These are phyloP conservation scores for Trichoderma polysporum DNA, from an alignment of 2,329 filamentous ascomycete species.

Conservation along the genomic window DNA sequence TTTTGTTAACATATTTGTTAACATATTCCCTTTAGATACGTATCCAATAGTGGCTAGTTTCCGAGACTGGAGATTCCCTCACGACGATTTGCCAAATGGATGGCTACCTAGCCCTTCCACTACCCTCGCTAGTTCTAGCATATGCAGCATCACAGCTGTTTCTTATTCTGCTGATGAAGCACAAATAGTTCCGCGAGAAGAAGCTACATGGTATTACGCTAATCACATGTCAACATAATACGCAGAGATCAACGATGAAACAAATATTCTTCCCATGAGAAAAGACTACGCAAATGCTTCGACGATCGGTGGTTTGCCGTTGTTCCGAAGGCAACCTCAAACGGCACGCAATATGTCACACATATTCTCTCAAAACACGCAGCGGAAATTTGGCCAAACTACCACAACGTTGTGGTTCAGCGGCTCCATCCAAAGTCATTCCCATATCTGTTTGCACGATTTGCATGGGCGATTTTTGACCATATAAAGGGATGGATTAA, in stretches of 20 bases:
- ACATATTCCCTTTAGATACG: neutral
- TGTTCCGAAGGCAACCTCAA: neutral
- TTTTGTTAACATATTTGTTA: neutral
- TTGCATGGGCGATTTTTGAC: neutral
- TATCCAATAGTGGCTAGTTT: neutral
- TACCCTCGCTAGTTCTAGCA: neutral
- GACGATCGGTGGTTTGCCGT: neutral
- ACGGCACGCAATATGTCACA: neutral
- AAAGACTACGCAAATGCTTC: neutral
- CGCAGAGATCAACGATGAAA: neutral
- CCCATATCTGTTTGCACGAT: neutral
- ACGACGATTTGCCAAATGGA: neutral
- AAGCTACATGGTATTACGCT: rapidly evolving
- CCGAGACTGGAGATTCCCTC: neutral
- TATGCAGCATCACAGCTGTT: neutral
- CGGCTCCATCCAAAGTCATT: neutral
- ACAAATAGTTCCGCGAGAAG: neutral
- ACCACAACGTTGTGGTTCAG: neutral
- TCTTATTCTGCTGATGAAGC: neutral
- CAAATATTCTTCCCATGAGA: neutral
- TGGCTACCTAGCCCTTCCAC: neutral
- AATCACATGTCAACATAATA: no score
- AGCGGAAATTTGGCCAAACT: neutral
- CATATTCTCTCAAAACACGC: neutral
- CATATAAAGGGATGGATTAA: neutral